Percentiles rank a stretch among this genome's conserved stretches.
Conservation (phyloP, 106 monocot genomes). For the Gastrodia elata region DNA sequence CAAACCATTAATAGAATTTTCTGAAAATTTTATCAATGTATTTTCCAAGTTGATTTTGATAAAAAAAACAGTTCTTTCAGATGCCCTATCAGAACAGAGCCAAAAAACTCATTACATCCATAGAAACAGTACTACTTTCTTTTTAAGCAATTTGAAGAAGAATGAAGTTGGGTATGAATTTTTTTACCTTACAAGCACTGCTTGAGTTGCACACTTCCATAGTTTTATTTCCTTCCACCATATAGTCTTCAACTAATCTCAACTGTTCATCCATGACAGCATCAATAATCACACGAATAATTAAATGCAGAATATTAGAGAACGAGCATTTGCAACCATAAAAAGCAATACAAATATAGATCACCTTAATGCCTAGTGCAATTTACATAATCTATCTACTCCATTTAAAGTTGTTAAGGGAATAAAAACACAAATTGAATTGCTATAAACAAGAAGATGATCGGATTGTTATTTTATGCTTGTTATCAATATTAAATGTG, state of each 20-base stretch:
- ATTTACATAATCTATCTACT: not conserved
- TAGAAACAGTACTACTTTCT: not conserved
- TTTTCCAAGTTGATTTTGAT: not conserved
- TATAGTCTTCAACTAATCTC: conserved; percentile 13
- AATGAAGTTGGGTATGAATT: not conserved
- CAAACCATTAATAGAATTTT: conserved; percentile 5
- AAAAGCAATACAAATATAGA: not conserved
- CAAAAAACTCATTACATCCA: not conserved
- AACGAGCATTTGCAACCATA: not conserved
- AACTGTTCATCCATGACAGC: conserved; percentile 23
- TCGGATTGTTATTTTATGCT: not conserved
- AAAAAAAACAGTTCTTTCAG: not conserved
- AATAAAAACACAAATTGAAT: too few species aligned
- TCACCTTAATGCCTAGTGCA: not conserved
- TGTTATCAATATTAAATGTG: not conserved
- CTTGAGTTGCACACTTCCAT: conserved; percentile 7
- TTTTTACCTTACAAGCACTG: conserved; percentile 23
- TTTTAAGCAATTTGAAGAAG: not conserved
- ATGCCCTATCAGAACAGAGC: not conserved
- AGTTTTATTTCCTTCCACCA: conserved; percentile 16
- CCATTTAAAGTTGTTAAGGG: not conserved
- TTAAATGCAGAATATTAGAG: not conserved
- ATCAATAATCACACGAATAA: too few species aligned
- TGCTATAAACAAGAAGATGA: too few species aligned
- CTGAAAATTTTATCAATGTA: not conserved